Percentiles rank a stretch among this genome's conserved stretches.
Conservation (phyloP, 306 rosid genomes). For the Cercis canadensis region DNA sequence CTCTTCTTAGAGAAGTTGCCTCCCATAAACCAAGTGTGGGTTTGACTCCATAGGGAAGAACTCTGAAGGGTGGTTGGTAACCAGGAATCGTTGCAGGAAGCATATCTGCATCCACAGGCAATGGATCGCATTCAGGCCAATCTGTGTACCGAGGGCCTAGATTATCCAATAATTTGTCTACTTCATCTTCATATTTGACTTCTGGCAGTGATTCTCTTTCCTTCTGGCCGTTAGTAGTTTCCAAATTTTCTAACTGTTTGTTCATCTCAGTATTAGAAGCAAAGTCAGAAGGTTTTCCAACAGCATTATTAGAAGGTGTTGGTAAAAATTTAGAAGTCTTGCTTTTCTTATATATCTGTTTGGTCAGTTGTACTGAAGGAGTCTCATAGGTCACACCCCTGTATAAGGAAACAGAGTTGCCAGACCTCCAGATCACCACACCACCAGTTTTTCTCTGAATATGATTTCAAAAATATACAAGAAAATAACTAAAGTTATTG, state of each 20-base stretch:
- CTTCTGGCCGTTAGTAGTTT: constrained; percentile 45
- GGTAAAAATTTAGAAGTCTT: constrained; percentile 46
- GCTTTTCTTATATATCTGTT: constrained; percentile 52
- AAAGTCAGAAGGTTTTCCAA: constrained; percentile 42
- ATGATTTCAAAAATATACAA: constrained; percentile 36
- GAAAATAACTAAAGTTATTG: constrained; percentile 21
- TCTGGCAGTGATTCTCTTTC: constrained; percentile 45
- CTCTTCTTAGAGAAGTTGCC: constrained; percentile 79
- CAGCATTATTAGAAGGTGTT: constrained; percentile 37
- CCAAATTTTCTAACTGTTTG: constrained; percentile 38
- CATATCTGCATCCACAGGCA: constrained; percentile 92
- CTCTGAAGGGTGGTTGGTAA: constrained; percentile 87
- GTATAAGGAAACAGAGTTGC: constrained; percentile 88
- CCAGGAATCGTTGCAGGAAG: constrained; percentile 77
- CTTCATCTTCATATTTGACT: constrained; percentile 80
- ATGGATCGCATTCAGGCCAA: constrained; percentile 92
- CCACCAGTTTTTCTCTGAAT: constrained; percentile 98
- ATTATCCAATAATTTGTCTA: constrained; percentile 71
- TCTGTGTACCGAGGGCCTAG: constrained; percentile 89
- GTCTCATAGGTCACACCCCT: constrained; percentile 93
- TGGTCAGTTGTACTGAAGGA: constrained; percentile 65
- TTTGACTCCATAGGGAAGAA: constrained; percentile 94
- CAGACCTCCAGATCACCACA: constrained; percentile 96
- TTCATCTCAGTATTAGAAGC: constrained; percentile 44
- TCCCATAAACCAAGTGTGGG: constrained; percentile 72